Base-by-base conservation (phyloP, 2,329 filamentous ascomycete species). In the Aspergillus phoenicis region DNA sequence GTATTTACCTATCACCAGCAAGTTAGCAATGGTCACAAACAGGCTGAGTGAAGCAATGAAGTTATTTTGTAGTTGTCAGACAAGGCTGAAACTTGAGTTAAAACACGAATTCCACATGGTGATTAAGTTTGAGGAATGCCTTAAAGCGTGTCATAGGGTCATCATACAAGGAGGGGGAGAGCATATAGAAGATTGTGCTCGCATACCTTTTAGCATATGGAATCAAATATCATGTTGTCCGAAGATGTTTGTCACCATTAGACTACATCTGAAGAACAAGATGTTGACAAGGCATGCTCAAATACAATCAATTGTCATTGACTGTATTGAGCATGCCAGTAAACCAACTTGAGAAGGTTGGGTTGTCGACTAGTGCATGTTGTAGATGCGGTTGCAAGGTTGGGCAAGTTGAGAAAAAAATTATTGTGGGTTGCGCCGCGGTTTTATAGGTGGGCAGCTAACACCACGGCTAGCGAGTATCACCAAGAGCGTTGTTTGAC, bases 101-200 rank as follows among this genome's bases (percentile, higher is more conserved):
- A 70, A 81, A 86, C 84, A 84, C 62, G 57, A 81, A 82, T 84
- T 87, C 85, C 82, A 87, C 85, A 87, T 82, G 77, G 75, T 80
- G 76, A 79, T 87, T 87, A 84, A 82, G 85, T 80, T 84, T 83
- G 85, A 87, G 85, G 85, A 87, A 87, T 87, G 85, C 85, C 85
- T 84, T 85, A 56, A 56, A 83, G 82, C 83, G 75, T 85, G 85
- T 87, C 85, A 77, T 80, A 76, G 76, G 75, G 82, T 87, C 85
- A 87, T 87, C 85, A 87, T 78, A 75, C 73, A 79, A 79, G 62
- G 65, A 64, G 61, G 63, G 59, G 48, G 61, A 59, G 51, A 54
- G 54, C 55, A 57, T 51, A 56, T 60, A 64, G 45, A 52, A 52
- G 58, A 43, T 5, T 59, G 17, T 11, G 38, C 41, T 58, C 28